These are phyloP conservation scores for Podospora bellae-mahoneyi DNA, from an alignment of 495 filamentous ascomycete genomes.

Conservation along the genomic window DNA sequence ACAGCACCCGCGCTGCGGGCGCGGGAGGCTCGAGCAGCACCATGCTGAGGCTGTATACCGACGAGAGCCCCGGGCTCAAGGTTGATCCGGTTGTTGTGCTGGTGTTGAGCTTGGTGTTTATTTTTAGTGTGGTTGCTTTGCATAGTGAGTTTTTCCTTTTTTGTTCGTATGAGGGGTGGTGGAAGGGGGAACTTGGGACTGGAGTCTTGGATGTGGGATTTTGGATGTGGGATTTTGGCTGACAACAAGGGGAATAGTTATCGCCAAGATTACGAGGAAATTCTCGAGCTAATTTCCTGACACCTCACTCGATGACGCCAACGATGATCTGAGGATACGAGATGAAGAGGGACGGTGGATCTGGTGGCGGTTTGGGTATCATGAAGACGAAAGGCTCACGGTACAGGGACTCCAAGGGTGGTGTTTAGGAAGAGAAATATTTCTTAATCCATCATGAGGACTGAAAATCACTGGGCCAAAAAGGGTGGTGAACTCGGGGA, in stretches of 20 bases:
- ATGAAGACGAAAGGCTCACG: too few relatives aligned
- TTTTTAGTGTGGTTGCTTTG: conserved; percentile 95
- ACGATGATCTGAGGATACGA: not conserved
- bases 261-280: conserved; percentile 91
- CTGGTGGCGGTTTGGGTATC: too few relatives aligned
- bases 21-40: conserved; percentile 95
- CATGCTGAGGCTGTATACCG: conserved; percentile 99
- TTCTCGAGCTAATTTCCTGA: conserved; percentile 62
- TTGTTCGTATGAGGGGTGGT: too few relatives aligned
- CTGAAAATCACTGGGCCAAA: not conserved
- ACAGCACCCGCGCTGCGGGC: conserved; percentile 86
- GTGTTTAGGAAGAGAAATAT: too few relatives aligned
- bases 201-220: too few relatives aligned
- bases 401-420: too few relatives aligned
- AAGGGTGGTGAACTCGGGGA: not conserved
- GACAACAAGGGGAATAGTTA: conserved; percentile 55
- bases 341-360: too few relatives aligned
- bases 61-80: conserved; percentile 92
- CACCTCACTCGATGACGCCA: not conserved
- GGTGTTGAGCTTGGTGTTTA: conserved; percentile 91
- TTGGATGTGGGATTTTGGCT: too few relatives aligned
- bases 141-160: conserved; percentile 65
- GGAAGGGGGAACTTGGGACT: too few relatives aligned
- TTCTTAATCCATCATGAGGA: not conserved
- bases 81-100: conserved; percentile 97